These are phyloP conservation scores for Phytopythium sindhum DNA, from an alignment of 352 stramenopile genomes.

Conservation along the genomic window DNA sequence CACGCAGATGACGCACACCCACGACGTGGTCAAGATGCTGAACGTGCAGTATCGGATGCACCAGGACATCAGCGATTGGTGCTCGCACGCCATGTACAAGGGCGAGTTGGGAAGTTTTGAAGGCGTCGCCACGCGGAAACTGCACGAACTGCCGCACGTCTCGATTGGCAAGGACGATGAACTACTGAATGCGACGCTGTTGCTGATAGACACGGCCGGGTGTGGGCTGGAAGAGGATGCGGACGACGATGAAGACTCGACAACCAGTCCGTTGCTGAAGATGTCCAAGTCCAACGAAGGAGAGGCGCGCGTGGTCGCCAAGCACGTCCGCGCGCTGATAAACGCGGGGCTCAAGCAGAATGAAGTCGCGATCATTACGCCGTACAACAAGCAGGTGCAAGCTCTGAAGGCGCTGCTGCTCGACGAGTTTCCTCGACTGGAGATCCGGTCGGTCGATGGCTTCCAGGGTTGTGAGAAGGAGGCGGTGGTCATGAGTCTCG, in stretches of 20 bases:
- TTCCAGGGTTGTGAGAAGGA: slow-evolving; percentile 98
- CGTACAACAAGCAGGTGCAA: slow-evolving; percentile 98
- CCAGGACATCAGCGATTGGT: slow-evolving; percentile 93
- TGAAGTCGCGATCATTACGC: slow-evolving; percentile 97
- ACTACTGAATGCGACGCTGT: slow-evolving; percentile 67
- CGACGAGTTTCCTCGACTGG: slow-evolving; percentile 59
- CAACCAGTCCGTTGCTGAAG: slow-evolving; percentile 19
- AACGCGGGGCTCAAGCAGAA: slow-evolving; percentile 75
- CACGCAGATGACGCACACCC: slow-evolving; percentile 56
- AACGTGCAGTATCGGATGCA: slow-evolving; percentile 98
- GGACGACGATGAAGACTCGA: slow-evolving; percentile 14
- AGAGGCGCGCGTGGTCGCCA: slow-evolving; percentile 69
- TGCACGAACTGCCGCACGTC: slow-evolving; percentile 81
- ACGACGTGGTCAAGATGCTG: slow-evolving; percentile 89
- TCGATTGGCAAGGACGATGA: slow-evolving; percentile 50
- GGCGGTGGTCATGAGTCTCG: slow-evolving; percentile 97
- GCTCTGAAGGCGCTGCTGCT: slow-evolving; percentile 86
- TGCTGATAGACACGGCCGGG: slow-evolving; percentile 94
- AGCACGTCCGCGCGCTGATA: slow-evolving; percentile 88
- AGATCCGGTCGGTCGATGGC: slow-evolving; percentile 95
- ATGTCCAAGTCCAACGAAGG: slow-evolving; percentile 78
- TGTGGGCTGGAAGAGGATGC: slow-evolving; percentile 91
- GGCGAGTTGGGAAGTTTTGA: slow-evolving; percentile 69
- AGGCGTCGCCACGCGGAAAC: slow-evolving; percentile 70
- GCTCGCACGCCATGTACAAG: slow-evolving; percentile 94